Percentiles rank a stretch among this genome's conserved stretches.
phyloP scores from a whole-genome alignment of 805 yeast species.

The Candida berthetii region DNA sequence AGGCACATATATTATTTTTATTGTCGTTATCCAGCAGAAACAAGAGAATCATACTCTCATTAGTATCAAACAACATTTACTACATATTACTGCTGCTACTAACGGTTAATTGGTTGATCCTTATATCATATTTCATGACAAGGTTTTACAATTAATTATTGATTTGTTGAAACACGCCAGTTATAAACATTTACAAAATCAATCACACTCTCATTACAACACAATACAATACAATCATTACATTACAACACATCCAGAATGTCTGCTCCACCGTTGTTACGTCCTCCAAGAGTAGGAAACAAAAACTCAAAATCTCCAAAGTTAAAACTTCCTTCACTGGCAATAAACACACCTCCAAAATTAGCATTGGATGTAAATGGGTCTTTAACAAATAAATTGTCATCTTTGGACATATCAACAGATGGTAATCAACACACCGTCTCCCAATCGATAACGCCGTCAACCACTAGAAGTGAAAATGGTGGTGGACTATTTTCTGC shows the following conservation, averaged over 20 bases:
- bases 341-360: conserved; percentile 12
- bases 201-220: too few relatives aligned
- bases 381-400: conserved; percentile 13
- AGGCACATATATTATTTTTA: too few relatives aligned
- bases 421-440: conserved; percentile 5
- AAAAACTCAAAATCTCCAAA: conserved; percentile 35
- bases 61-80: too few relatives aligned
- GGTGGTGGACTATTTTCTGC: conserved; percentile 21
- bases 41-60: too few relatives aligned
- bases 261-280: conserved; percentile 32
- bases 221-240: neutral
- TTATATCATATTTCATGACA: too few relatives aligned
- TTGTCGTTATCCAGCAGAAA: too few relatives aligned
- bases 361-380: conserved; percentile 1
- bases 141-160: too few relatives aligned
- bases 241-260: conserved; percentile 7
- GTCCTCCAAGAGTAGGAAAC: conserved; percentile 37
- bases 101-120: too few relatives aligned
- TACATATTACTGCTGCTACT: too few relatives aligned
- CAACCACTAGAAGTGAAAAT: conserved; percentile 21
- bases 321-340: conserved; percentile 32
- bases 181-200: too few relatives aligned
- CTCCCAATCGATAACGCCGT: conserved; percentile 16
- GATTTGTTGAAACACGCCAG: too few relatives aligned
- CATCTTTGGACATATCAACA: conserved; percentile 10